Base-by-base conservation (phyloP, 1,284 basidiomycete species). In the Bothia castanella region DNA sequence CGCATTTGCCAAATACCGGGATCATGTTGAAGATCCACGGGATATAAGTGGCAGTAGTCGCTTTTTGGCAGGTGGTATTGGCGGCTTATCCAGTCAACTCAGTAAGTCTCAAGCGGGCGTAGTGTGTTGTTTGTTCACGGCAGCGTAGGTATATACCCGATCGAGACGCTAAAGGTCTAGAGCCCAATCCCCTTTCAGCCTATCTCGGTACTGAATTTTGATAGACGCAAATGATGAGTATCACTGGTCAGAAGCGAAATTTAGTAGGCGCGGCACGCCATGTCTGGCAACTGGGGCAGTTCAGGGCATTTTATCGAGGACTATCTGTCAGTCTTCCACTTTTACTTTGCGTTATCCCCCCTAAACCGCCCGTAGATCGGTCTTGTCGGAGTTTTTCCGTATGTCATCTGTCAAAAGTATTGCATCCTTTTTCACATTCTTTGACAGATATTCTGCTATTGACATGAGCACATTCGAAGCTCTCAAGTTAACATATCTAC, bases 401-500 rank as follows among this genome's bases (percentile, higher is more conserved):
- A 78, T 50, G 84, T 69, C 36, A 4, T 39, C 19, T 21, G 12
- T 50, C 42, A 25, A 20, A 5, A 17, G 19, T 27, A 27, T 35
- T 3, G 37, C 2, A 13, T 23, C 4, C 0, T 36, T 41, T 46
- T 47, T 55, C 37, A 56, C 19, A 17, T 49, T 9, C 17, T 25
- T 45, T 49, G 47, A 53, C 45, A 87, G 84, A 53, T 89, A 89
- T 68, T 87, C 87, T 19, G 92, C 92, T 9, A 96, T 96, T 57
- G 92, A 96, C 69, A 94, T 96, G 92, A 91, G 89, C 61, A 93
- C 92, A 1, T 96, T 94, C 53, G 92, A 96, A 72, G 89, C 90
- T 6, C 79, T 96, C 43, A 95, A 95, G 67, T 74, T 90, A 37
- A 80, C 87, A 2, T 95, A 95, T 66, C 71, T 87, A 46, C 80